phyloP scores from a whole-genome alignment of 371 early-diverging fungal genomes.

The Neoconidiobolus thromboides region DNA sequence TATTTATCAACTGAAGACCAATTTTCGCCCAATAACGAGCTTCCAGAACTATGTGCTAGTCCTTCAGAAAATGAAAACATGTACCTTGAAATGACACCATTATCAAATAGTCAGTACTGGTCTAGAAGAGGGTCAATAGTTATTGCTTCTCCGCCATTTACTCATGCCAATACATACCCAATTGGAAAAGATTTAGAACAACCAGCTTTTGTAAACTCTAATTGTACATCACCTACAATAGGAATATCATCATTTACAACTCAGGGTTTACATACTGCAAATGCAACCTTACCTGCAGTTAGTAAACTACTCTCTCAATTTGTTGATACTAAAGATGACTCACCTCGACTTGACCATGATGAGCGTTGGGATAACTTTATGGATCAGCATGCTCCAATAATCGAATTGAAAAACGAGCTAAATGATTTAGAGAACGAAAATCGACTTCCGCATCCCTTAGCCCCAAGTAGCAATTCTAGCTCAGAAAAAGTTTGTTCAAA shows the following conservation, averaged over 20 bases:
- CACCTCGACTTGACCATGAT: neutral
- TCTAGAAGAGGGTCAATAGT: too few species aligned
- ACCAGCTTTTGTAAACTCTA: neutral
- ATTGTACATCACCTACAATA: conserved; percentile 3
- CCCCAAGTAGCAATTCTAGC: neutral
- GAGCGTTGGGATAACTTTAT: conserved; percentile 1
- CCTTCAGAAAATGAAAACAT: too few species aligned
- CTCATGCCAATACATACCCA: too few species aligned
- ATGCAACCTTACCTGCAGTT: neutral
- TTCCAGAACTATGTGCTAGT: too few species aligned
- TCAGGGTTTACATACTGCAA: neutral
- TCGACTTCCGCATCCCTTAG: neutral
- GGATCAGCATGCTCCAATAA: neutral
- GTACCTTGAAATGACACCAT: too few species aligned
- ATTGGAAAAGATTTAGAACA: too few species aligned
- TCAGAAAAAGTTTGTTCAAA: neutral
- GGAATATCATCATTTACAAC: neutral
- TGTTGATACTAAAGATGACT: neutral
- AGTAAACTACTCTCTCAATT: neutral
- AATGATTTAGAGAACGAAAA: neutral
- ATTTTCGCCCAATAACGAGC: too few species aligned
- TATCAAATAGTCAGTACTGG: too few species aligned
- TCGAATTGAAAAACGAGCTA: neutral
- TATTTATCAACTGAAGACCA: too few species aligned
- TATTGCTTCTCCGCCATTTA: too few species aligned